Percentiles rank a stretch among this genome's conserved stretches.
phyloP scores from a whole-genome alignment of 257 asterid genomes.

The Lycium ferocissimum region DNA sequence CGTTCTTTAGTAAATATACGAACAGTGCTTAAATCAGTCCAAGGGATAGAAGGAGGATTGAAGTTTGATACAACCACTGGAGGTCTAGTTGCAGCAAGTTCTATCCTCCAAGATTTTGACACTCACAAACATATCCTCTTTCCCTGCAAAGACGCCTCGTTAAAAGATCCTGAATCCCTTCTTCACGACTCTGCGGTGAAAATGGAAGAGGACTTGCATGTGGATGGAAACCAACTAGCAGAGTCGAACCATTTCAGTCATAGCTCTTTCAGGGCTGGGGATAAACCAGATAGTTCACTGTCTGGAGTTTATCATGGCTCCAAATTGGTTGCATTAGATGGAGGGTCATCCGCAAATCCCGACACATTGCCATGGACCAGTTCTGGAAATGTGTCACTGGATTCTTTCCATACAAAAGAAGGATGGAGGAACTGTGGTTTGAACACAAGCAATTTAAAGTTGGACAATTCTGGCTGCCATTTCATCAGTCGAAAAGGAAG shows the following conservation, averaged over 20 bases:
- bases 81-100: conserved; percentile 55
- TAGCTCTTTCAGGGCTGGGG: conserved; percentile 24
- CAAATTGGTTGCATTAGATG: conserved; percentile 46
- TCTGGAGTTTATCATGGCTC: conserved; percentile 35
- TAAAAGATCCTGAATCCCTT: conserved; percentile 36
- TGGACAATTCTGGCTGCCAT: conserved; percentile 39
- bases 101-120: conserved; percentile 50
- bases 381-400: conserved; percentile 42
- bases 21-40: conserved; percentile 78
- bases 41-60: conserved; percentile 78
- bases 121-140: conserved; percentile 31
- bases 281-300: conserved; percentile 29
- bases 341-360: conserved; percentile 36
- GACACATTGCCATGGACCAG: conserved; percentile 41
- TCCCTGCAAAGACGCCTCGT: conserved; percentile 35
- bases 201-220: conserved; percentile 55
- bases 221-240: conserved; percentile 41
- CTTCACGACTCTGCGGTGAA: conserved; percentile 49
- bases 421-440: conserved; percentile 31
- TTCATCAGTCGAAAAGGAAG: conserved; percentile 42
- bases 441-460: conserved; percentile 26
- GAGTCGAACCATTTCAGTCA: conserved; percentile 28
- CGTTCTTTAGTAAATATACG: conserved; percentile 81
- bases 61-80: conserved; percentile 67
- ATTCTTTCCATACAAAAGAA: conserved; percentile 40